Evolutionary conservation across 2,329 filamentous ascomycete genomes (phyloP), one percentile per base, ranked within the genome.

Genomic region (Fusarium torulosum): DNA sequence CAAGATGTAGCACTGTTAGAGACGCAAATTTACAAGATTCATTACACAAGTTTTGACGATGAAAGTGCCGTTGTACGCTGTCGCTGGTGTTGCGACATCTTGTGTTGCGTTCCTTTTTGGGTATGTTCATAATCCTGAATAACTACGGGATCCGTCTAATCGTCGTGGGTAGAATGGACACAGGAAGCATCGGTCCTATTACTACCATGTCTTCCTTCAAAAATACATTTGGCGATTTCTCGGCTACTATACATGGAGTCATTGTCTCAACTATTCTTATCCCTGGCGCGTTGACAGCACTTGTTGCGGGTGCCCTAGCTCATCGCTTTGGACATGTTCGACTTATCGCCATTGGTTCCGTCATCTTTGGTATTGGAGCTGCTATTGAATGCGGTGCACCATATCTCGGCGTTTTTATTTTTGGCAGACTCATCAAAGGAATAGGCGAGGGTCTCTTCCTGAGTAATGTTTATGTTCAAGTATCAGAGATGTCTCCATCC

Each of bases 261-360:
- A 82, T 88, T 8, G 86, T 90, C 17, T 89, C 88, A 0, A 84
- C 84, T 0, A 85, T 89, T 45, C 79, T 90, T 21, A 81, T 89
- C 23, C 84, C 87, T 0, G 88, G 86, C 7, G 87, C 85, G 0
- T 75, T 90, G 14, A 85, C 87, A 1, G 87, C 88, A 0, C 80
- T 89, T 23, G 80, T 89, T 35, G 86, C 87, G 0, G 83, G 88
- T 3, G 79, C 83, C 43, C 78, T 90, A 3, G 85, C 80, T 9
- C 84, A 84, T 68, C 80, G 75, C 57, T 84, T 86, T 19, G 88
- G 88, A 0, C 81, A 87, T 11, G 79, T 83, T 0, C 79, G 79
- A n/a, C 80, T 82, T 0, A 85, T 90, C 23, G 79, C 79, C 2
- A 78, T 85, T 17, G 87, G 87, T 0, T 80, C 84, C 0, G 67